Conservation (phyloP, 116 monocot genomes). For the Posidonia oceanica region DNA sequence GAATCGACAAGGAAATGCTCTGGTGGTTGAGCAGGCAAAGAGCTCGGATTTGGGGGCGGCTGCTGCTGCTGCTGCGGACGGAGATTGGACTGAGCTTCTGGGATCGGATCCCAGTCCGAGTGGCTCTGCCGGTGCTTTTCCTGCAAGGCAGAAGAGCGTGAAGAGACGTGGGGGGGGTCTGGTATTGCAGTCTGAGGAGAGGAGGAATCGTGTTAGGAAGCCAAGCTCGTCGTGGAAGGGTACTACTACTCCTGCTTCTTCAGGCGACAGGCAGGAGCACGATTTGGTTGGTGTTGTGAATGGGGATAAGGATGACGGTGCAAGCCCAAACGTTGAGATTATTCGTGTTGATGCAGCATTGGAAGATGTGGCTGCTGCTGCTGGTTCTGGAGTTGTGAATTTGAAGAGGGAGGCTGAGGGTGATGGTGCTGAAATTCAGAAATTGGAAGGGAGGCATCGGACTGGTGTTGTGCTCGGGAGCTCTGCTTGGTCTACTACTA, state of each 20-base stretch:
- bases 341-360: background rate
- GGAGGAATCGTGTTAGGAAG: background rate
- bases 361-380: background rate
- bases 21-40: background rate
- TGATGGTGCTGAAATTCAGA: background rate
- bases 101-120: constrained; percentile 23
- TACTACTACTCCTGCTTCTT: background rate
- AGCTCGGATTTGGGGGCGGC: constrained; percentile 1
- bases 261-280: background rate
- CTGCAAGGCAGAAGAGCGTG: background rate
- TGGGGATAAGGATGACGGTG: background rate
- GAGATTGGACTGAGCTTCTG: constrained; percentile 77
- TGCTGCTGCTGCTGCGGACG: constrained; percentile 23
- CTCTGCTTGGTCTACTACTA: constrained; percentile 7
- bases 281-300: background rate
- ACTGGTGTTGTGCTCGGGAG: background rate
- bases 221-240: background rate
- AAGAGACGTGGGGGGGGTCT: background rate
- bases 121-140: background rate
- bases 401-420: background rate
- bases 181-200: background rate
- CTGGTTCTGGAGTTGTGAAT: background rate
- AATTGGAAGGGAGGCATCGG: background rate
- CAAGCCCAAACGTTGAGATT: background rate
- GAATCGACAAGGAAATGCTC: background rate